Percentiles rank a stretch among this genome's conserved stretches.
Evolutionary conservation across 139 green algal genomes (phyloP).

Genomic region (Coccomyxa sp.): DNA sequence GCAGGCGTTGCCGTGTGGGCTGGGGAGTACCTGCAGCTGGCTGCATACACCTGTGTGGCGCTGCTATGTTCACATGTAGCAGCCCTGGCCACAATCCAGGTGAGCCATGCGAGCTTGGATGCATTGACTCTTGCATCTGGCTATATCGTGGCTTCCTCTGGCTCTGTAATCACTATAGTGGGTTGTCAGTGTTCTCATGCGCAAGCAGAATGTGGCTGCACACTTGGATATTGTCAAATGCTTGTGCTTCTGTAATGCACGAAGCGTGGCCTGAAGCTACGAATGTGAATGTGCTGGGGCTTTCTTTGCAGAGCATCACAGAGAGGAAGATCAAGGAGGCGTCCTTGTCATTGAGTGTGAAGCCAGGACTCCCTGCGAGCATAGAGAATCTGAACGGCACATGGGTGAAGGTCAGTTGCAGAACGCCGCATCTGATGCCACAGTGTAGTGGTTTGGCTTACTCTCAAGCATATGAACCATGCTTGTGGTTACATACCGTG

Average conservation of each 20-base stretch:
- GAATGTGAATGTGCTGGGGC: background rate
- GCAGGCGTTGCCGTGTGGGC: too few relatives aligned
- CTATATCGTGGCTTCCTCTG: too few relatives aligned
- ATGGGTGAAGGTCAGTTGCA: background rate
- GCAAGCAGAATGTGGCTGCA: background rate
- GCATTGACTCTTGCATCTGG: too few relatives aligned
- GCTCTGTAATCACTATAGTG: too few relatives aligned
- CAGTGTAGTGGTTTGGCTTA: background rate
- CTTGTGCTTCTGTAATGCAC: background rate
- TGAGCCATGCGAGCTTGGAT: too few relatives aligned
- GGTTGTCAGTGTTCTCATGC: too few relatives aligned
- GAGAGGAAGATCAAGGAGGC: background rate
- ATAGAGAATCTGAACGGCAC: background rate
- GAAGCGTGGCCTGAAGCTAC: background rate
- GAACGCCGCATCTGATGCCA: background rate
- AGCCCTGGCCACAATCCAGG: too few relatives aligned
- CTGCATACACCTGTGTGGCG: too few relatives aligned
- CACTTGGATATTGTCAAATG: background rate
- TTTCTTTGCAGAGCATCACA: too few relatives aligned
- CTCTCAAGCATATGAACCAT: too few relatives aligned
- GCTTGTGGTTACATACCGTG: background rate
- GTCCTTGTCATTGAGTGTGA: background rate
- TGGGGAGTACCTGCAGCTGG: too few relatives aligned
- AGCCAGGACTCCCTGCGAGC: background rate
- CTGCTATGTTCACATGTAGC: too few relatives aligned